Evolutionary conservation across 2,329 filamentous ascomycete species (phyloP), one percentile per base, ranked within the genome.

Genomic region (Alternaria solani): DNA sequence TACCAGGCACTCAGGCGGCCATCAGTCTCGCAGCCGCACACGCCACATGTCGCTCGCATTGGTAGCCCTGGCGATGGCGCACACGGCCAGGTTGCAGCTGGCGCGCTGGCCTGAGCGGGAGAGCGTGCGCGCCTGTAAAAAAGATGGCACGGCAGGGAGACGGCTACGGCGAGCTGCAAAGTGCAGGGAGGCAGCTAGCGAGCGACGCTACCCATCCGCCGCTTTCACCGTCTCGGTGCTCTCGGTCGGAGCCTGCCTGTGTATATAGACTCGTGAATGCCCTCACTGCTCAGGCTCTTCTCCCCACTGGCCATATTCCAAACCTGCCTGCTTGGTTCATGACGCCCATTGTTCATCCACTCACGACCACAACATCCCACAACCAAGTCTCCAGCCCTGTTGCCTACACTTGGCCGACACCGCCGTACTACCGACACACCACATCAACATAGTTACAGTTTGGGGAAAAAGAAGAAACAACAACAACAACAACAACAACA

Each of bases 151-250:
- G 66, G 68, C 68, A 69, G 60, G 63, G 68, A 62, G 57, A 61
- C 59, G 52, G 67, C 64, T 62, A 63, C 64, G 48, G 64, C 55
- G 57, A 44, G 53, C 28, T 42, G 30, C 26, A 32, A 49, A 43
- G 46, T 52, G 8, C 60, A 61, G 64, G 62, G 58, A 41, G n/a
- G 12, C 46, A 23, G 51, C 66, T 71, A 70, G 66, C 61, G 67
- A 70, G 59, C 56, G 59, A 58, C 62, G 55, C 62, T 58, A 59
- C 47, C 41, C 26, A 63, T 66, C 64, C 64, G 65, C 65, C 69
- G 65, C 69, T 67, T 64, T 71, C 68, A 72, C 68, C 67, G 67
- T 70, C 69, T 69, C 66, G 66, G 63, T 59, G 55, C 39, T 69
- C 28, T 34, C 63, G 61, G 64, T 62, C 52, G 56, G 43, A 57